These are phyloP conservation scores for Phallus indusiatus DNA, from an alignment of 768 basidiomycete species.

Conservation along the genomic window DNA sequence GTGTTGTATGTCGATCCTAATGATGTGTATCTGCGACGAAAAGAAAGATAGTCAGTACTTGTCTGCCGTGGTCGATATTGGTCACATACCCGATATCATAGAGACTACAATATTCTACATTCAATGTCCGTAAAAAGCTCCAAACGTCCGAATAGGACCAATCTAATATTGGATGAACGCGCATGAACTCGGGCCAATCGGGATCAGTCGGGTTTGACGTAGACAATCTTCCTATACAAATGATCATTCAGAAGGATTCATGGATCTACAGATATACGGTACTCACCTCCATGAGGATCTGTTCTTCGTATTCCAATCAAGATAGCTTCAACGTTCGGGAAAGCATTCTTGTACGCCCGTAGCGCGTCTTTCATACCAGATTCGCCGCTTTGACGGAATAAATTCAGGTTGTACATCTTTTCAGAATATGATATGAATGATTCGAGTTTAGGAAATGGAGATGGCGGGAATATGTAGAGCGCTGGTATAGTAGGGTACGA, in stretches of 20 bases:
- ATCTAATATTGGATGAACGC: slow-evolving; percentile 26
- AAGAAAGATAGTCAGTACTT: neutral
- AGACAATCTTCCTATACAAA: too few relatives aligned
- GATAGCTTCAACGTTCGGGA: slow-evolving; percentile 66
- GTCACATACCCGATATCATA: slow-evolving; percentile 81
- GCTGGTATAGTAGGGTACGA: slow-evolving; percentile 37
- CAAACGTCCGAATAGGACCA: slow-evolving; percentile 91
- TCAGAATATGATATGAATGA: slow-evolving; percentile 64
- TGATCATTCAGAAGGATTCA: neutral
- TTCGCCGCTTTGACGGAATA: slow-evolving; percentile 46
- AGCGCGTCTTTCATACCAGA: slow-evolving; percentile 76
- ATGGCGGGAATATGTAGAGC: slow-evolving; percentile 84
- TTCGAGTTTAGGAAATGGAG: slow-evolving; percentile 81
- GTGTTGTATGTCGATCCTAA: slow-evolving; percentile 95
- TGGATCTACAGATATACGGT: neutral
- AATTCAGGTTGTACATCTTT: slow-evolving; percentile 59
- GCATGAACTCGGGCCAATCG: too few relatives aligned
- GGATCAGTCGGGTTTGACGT: too few relatives aligned
- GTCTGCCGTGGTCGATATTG: slow-evolving; percentile 1
- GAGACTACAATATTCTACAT: slow-evolving; percentile 78
- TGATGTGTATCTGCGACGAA: slow-evolving; percentile 75
- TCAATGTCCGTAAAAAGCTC: slow-evolving; percentile 65
- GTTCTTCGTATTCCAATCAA: slow-evolving; percentile 34
- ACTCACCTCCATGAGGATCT: too few relatives aligned
- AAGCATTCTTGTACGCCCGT: slow-evolving; percentile 55